phyloP scores from a whole-genome alignment of 306 rosid species.

The Luffa aegyptiaca region DNA sequence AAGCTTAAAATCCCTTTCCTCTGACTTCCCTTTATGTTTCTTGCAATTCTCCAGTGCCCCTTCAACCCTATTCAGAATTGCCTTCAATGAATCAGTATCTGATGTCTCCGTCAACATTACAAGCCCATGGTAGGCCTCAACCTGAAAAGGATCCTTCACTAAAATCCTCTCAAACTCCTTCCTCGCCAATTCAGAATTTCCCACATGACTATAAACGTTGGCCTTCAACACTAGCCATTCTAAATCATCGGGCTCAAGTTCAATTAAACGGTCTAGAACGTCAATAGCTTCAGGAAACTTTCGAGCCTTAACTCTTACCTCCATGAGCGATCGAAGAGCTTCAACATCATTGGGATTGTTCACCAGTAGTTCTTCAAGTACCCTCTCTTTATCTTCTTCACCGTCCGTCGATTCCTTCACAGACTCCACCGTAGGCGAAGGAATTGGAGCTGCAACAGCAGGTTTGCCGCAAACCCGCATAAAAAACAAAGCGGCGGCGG shows the following conservation, averaged over 20 bases:
- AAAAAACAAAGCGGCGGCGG: slow-evolving; percentile 47
- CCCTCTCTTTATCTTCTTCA: slow-evolving; percentile 31
- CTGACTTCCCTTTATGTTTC: slow-evolving; percentile 32
- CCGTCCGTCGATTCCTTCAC: slow-evolving; percentile 11
- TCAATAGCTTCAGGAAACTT: slow-evolving; percentile 47
- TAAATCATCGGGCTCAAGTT: slow-evolving; percentile 52
- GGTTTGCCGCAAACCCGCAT: slow-evolving; percentile 31
- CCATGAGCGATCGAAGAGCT: slow-evolving; percentile 46
- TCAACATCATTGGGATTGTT: slow-evolving; percentile 33
- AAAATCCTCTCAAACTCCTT: slow-evolving; percentile 42
- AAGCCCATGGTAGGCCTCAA: slow-evolving; percentile 76
- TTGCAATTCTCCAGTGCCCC: slow-evolving; percentile 36
- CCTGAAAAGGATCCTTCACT: slow-evolving; percentile 39
- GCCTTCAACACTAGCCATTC: slow-evolving; percentile 72
- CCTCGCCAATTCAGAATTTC: slow-evolving; percentile 35
- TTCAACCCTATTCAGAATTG: slow-evolving; percentile 38
- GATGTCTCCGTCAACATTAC: slow-evolving; percentile 37
- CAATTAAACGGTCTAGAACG: slow-evolving; percentile 38
- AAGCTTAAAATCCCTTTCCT: slow-evolving; percentile 78
- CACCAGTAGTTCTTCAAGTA: slow-evolving; percentile 32
- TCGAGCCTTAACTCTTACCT: slow-evolving; percentile 31
- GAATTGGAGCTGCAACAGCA: slow-evolving; percentile 34
- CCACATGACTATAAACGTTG: slow-evolving; percentile 36
- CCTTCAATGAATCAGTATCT: slow-evolving; percentile 18
- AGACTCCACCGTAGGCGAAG: slow-evolving; percentile 21